These are phyloP conservation scores for Lactifluus hygrophoroides DNA, from an alignment of 768 basidiomycete genomes.

Conservation along the genomic window DNA sequence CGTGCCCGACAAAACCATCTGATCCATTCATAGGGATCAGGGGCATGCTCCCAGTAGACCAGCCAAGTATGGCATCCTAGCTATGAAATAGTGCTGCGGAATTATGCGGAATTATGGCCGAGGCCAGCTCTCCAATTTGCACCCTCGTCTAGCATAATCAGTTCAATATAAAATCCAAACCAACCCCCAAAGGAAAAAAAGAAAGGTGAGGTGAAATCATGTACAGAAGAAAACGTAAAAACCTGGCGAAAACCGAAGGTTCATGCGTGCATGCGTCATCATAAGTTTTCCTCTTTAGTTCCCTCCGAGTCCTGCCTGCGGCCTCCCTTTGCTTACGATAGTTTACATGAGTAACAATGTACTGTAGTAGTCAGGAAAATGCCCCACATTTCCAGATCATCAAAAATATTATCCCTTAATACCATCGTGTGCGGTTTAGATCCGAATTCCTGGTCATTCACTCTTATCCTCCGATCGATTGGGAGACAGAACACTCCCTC, in stretches of 20 bases:
- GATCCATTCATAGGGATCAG: not conserved
- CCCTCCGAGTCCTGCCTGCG: not conserved
- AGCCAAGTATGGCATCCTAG: not conserved
- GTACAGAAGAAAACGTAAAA: not conserved
- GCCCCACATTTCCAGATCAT: slow-evolving; percentile 2
- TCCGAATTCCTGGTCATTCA: not conserved
- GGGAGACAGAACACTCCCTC: slow-evolving; percentile 31
- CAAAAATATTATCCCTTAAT: not conserved
- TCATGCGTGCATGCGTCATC: not conserved
- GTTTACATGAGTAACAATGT: too few relatives aligned
- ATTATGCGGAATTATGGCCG: too few relatives aligned
- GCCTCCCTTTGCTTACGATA: not conserved
- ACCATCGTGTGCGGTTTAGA: not conserved
- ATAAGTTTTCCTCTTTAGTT: not conserved
- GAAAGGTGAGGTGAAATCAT: not conserved
- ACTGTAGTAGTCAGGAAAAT: not conserved
- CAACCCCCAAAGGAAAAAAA: not conserved
- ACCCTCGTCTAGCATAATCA: not conserved
- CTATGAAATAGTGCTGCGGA: not conserved
- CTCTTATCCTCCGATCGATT: not conserved
- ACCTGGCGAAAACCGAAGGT: not conserved
- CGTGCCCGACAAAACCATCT: not conserved
- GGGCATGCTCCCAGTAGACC: not conserved
- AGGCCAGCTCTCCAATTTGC: not conserved
- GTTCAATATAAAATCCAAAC: too few relatives aligned